phyloP scores from a whole-genome alignment of 192 early-diverging fungal species.

The Backusella morwellensis region DNA sequence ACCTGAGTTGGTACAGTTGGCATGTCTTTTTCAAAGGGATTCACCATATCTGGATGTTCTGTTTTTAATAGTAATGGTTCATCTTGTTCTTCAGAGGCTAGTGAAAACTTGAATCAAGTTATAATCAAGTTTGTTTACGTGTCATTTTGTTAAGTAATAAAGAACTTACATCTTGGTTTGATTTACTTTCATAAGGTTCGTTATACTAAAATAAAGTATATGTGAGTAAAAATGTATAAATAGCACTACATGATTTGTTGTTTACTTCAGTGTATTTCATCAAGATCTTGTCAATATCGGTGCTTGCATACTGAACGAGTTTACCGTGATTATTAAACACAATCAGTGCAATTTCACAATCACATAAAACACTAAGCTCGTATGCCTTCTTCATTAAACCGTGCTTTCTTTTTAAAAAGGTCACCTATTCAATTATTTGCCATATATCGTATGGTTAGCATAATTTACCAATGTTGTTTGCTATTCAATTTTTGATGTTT shows the following conservation, averaged over 20 bases:
- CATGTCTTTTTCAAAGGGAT: conserved; percentile 3
- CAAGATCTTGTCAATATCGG: conserved; percentile 94
- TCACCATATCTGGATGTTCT: background rate
- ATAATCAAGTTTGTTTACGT: too few relatives aligned
- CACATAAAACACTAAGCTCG: conserved; percentile 92
- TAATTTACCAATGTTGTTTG: background rate
- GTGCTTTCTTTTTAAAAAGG: conserved; percentile 92
- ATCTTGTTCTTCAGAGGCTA: conserved; percentile 5
- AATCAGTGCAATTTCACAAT: conserved; percentile 92
- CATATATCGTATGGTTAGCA: background rate
- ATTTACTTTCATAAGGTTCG: conserved; percentile 41
- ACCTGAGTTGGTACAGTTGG: conserved; percentile 13
- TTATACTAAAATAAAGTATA: conserved; percentile 26
- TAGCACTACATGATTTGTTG: background rate
- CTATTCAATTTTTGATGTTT: background rate
- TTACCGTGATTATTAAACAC: conserved; percentile 95
- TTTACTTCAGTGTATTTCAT: conserved; percentile 87
- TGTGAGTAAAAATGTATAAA: background rate
- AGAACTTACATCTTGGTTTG: conserved; percentile 39
- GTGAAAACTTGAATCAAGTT: conserved; percentile 20
- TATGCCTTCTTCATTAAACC: conserved; percentile 98
- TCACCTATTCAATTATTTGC: conserved; percentile 53
- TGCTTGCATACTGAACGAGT: conserved; percentile 88
- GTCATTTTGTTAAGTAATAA: background rate
- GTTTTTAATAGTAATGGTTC: background rate